Evolutionary conservation across 2,329 filamentous ascomycete genomes (phyloP).

Genomic region (Penicillium sp.): DNA sequence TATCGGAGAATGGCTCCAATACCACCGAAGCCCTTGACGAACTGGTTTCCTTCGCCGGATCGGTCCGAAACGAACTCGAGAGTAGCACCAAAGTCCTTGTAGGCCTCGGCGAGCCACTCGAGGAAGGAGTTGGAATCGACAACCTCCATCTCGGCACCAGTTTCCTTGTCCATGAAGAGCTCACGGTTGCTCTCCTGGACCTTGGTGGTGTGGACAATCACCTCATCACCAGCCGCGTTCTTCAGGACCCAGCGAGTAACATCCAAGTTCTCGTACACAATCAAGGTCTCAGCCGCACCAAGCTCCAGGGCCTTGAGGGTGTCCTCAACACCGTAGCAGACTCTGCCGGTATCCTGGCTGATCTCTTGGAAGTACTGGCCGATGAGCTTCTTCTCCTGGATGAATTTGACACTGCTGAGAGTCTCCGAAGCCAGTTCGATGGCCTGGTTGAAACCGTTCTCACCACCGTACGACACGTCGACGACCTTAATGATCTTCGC

Average conservation of each 20-base stretch:
- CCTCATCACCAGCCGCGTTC: slow-evolving; percentile 64
- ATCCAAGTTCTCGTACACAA: slow-evolving; percentile 96
- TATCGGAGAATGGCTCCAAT: slow-evolving; percentile 96
- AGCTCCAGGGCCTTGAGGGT: slow-evolving; percentile 95
- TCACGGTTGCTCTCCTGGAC: slow-evolving; percentile 72
- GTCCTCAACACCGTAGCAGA: slow-evolving; percentile 97
- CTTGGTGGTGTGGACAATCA: slow-evolving; percentile 84
- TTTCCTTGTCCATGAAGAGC: slow-evolving; percentile 90
- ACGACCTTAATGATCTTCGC: slow-evolving; percentile 99
- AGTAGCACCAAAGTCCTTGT: slow-evolving; percentile 93
- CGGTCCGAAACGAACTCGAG: slow-evolving; percentile 97
- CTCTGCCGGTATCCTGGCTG: slow-evolving; percentile 90
- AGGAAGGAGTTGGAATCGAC: slow-evolving; percentile 83
- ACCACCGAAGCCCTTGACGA: slow-evolving; percentile 98
- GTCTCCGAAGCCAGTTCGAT: slow-evolving; percentile 95
- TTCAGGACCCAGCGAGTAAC: slow-evolving; percentile 89
- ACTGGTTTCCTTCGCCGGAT: slow-evolving; percentile 97
- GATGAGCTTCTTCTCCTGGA: slow-evolving; percentile 99
- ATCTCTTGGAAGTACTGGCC: slow-evolving; percentile 99
- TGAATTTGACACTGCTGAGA: slow-evolving; percentile 98
- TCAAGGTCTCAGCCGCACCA: slow-evolving; percentile 87
- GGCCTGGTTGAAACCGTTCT: slow-evolving; percentile 99
- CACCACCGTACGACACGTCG: slow-evolving; percentile 96
- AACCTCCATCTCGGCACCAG: slow-evolving; percentile 95
- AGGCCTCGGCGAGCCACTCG: slow-evolving; percentile 99